phyloP scores from a whole-genome alignment of 805 yeast genomes.

The Metschnikowia arizonensis region DNA sequence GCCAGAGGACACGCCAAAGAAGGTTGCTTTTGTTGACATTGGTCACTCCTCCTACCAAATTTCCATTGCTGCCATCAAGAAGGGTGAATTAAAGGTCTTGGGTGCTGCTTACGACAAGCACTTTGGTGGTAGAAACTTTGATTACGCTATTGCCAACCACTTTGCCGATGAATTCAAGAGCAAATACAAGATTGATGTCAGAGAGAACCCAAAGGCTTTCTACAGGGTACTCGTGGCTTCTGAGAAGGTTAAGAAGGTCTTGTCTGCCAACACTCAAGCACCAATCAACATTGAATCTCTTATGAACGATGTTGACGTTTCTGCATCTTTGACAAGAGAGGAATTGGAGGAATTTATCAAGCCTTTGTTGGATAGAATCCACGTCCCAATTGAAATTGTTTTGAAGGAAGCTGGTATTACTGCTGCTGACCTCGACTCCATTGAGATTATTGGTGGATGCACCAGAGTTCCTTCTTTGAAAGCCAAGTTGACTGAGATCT shows the following conservation, averaged over 20 bases:
- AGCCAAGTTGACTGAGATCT: constrained; percentile 70
- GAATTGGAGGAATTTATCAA: constrained; percentile 85
- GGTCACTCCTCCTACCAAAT: constrained; percentile 96
- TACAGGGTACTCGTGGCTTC: constrained; percentile 88
- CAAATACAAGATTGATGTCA: constrained; percentile 91
- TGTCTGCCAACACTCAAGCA: constrained; percentile 92
- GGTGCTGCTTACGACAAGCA: constrained; percentile 92
- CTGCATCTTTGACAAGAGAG: constrained; percentile 82
- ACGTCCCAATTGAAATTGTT: constrained; percentile 77
- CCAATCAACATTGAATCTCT: constrained; percentile 94
- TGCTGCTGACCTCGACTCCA: constrained; percentile 74
- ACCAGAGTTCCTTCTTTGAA: constrained; percentile 95
- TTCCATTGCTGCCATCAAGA: constrained; percentile 83
- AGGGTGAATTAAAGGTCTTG: constrained; percentile 90
- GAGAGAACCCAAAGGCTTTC: constrained; percentile 90
- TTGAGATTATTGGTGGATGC: constrained; percentile 97
- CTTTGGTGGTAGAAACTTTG: constrained; percentile 98
- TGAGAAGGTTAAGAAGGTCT: constrained; percentile 90
- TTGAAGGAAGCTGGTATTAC: constrained; percentile 72
- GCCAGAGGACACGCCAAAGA: constrained; percentile 90
- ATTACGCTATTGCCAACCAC: constrained; percentile 88
- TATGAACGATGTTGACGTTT: constrained; percentile 95
- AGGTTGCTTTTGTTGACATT: constrained; percentile 90
- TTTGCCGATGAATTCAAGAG: constrained; percentile 88
- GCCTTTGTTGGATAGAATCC: constrained; percentile 75